Evolutionary conservation across 345 rosid species (phyloP).

Genomic region (Bretschneidera sinensis): DNA sequence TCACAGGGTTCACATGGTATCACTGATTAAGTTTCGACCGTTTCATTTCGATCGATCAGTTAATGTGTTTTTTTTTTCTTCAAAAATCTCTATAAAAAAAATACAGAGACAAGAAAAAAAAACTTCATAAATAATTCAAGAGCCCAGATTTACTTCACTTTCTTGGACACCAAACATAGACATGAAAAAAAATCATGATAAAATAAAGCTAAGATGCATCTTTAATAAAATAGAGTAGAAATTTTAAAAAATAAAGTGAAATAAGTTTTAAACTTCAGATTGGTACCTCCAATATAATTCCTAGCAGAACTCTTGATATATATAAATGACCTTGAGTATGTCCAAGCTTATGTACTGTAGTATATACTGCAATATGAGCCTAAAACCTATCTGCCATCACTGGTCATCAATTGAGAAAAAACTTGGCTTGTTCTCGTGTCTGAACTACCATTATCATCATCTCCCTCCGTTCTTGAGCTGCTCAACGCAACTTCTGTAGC

Average conservation of each 20-base stretch:
- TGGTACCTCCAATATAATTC: neutral
- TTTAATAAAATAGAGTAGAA: neutral
- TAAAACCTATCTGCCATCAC: conserved; percentile 55
- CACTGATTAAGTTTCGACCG: too few relatives aligned
- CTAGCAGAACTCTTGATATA: too few relatives aligned
- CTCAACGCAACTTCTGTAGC: conserved; percentile 24
- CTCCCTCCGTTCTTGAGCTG: conserved; percentile 24
- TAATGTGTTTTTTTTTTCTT: too few relatives aligned
- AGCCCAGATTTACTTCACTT: too few relatives aligned
- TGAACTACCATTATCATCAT: conserved; percentile 38
- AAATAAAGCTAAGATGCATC: neutral
- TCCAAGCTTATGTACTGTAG: neutral
- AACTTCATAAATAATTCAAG: too few relatives aligned
- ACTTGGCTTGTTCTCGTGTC: conserved; percentile 64
- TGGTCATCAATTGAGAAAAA: conserved; percentile 85
- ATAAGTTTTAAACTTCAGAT: neutral
- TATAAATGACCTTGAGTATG: neutral
- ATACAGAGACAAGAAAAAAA: too few relatives aligned
- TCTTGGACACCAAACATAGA: too few relatives aligned
- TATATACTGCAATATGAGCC: neutral
- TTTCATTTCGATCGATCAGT: too few relatives aligned
- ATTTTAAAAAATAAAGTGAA: too few relatives aligned
- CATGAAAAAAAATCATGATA: too few relatives aligned
- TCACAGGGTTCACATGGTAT: too few relatives aligned
- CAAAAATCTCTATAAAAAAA: too few relatives aligned